These are phyloP conservation scores for Aspergillus caelatus DNA, from an alignment of 2,329 filamentous ascomycete species.

Conservation along the genomic window DNA sequence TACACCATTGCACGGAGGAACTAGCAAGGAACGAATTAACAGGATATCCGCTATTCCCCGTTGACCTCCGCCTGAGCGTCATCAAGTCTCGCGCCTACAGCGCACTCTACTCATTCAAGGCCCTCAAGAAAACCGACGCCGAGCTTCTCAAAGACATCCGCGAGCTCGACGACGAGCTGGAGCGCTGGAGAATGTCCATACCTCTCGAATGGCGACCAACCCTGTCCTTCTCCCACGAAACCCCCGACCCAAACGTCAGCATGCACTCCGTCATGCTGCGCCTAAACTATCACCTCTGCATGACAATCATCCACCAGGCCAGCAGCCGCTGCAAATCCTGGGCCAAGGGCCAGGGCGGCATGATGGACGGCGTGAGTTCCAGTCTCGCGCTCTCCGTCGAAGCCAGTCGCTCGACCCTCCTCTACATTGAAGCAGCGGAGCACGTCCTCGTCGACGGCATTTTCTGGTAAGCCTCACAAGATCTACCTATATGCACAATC, in stretches of 20 bases:
- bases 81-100: constrained; percentile 56
- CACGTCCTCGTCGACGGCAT: constrained; percentile 49
- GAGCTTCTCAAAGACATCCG: constrained; percentile 59
- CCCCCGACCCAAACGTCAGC: constrained; percentile 37
- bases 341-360: constrained; percentile 33
- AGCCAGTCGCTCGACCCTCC: constrained; percentile 58
- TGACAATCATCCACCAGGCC: constrained; percentile 59
- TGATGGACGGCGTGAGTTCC: constrained; percentile 54
- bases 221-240: constrained; percentile 46
- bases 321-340: constrained; percentile 55
- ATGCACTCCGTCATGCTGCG: constrained; percentile 55
- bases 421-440: constrained; percentile 50
- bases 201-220: constrained; percentile 51
- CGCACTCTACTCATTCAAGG: constrained; percentile 54
- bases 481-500: background rate
- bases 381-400: constrained; percentile 58
- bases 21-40: constrained; percentile 28
- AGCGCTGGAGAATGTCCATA: constrained; percentile 57
- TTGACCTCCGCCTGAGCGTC: constrained; percentile 53
- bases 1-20: constrained; percentile 21
- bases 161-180: constrained; percentile 60
- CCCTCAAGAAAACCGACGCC: constrained; percentile 55
- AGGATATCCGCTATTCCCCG: constrained; percentile 43
- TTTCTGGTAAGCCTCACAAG: constrained; percentile 50
- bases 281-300: constrained; percentile 59